Base-by-base conservation (phyloP, 768 basidiomycete genomes). In the Lactarius deliciosus region DNA sequence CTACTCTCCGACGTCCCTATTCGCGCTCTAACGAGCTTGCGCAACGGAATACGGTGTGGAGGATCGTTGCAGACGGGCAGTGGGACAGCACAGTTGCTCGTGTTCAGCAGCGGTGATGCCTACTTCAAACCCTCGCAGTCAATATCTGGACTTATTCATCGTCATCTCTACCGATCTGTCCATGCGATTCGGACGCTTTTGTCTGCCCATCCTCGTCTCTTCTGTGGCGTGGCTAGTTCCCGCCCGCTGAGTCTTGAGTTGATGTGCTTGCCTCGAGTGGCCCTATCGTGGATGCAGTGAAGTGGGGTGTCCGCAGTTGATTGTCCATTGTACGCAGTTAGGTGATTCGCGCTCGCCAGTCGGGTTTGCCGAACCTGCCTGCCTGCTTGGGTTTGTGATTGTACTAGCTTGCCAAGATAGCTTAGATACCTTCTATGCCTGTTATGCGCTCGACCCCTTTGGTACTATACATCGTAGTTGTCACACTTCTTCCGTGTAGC, bases 1-100 rank as follows among this genome's bases (percentile, higher is more conserved):
- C 67, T 63, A 68, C 59, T 67, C 68, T 64, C 63, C 70, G 69
- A 71, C 66, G 72, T 68, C 72, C 70, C 69, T 59, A 65, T 71
- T 45, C 67, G 43, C 36, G 54, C 58, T 61, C 38, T 56, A 41
- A 60, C 50, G 69, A 63, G 58, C 68, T 47, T 28, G 64, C 57
- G 58, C 64, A 50, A 60, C 61, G 58, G 61, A 45, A 56, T 34
- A 18, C 54, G 54, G 47, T 64, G 58, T 64, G 20, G 41, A 60
- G 62, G 57, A 43, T 47, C 40, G 54, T 61, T 36, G 62, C 53
- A 60, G 25, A 60, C 57, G 62, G 62, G 63, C 58, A 53, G 57
- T 8, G 40, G 18, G 30, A 55, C 25, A 38, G 47, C 47, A 45
- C 38, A n/a, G 28, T 11, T 38, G 18, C 57, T 50, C 5, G 13